Percentiles rank a stretch among this genome's conserved stretches.
Conservation (phyloP, 768 basidiomycete genomes). For the Rhodotorula sphaerocarpa region DNA sequence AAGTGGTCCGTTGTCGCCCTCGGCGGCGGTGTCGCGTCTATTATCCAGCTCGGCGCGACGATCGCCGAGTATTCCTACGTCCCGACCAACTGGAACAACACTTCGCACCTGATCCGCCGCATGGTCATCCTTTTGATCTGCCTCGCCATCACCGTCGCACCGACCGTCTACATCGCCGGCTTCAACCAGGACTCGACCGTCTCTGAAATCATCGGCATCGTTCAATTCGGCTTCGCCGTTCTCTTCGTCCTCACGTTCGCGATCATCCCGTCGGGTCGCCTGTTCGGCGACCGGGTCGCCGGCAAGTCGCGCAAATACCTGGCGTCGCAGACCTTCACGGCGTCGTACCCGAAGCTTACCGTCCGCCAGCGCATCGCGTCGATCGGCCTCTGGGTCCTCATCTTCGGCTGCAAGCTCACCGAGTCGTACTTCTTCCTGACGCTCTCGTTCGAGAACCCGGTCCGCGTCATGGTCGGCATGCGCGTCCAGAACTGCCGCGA, state of each 20-base stretch:
- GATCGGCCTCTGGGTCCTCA: conserved; percentile 72
- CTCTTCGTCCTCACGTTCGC: conserved; percentile 77
- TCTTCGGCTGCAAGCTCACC: conserved; percentile 91
- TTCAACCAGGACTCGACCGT: conserved; percentile 60
- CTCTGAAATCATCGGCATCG: conserved; percentile 84
- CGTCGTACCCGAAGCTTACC: conserved; percentile 71
- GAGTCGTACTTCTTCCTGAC: conserved; percentile 99
- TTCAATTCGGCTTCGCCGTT: conserved; percentile 91
- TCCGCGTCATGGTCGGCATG: conserved; percentile 93
- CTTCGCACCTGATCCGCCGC: conserved; percentile 86
- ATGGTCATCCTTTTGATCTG: conserved; percentile 82
- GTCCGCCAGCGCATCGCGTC: conserved; percentile 65
- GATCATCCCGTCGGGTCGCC: conserved; percentile 86
- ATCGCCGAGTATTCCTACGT: conserved; percentile 94
- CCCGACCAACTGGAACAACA: conserved; percentile 97
- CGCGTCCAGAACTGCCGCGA: conserved; percentile 83
- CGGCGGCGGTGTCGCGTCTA: conserved; percentile 87
- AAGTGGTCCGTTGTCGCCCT: conserved; percentile 88
- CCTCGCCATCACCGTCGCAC: conserved; percentile 80
- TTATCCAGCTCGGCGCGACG: conserved; percentile 93
- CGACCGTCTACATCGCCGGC: conserved; percentile 88
- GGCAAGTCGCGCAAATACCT: conserved; percentile 95
- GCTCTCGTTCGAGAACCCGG: conserved; percentile 84
- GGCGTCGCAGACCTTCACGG: conserved; percentile 96
- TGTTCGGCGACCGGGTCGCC: conserved; percentile 97